These are phyloP conservation scores for Aspergillus caelatus DNA, from an alignment of 2,329 filamentous ascomycete genomes.

Conservation along the genomic window DNA sequence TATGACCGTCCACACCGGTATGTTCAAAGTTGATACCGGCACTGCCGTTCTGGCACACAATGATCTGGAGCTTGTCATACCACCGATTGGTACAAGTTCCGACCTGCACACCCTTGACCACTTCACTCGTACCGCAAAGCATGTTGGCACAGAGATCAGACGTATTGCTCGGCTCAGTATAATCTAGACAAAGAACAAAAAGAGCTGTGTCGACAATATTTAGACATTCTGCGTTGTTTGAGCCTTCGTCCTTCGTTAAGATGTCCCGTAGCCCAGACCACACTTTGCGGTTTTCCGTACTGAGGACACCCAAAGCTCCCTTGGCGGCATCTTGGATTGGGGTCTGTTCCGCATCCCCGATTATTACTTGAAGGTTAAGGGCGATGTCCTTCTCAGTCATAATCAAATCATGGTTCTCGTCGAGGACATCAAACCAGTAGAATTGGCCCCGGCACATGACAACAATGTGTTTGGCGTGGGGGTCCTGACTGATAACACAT, in stretches of 20 bases:
- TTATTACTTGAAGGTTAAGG: slow-evolving; percentile 87
- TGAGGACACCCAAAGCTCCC: slow-evolving; percentile 87
- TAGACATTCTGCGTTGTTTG: slow-evolving; percentile 95
- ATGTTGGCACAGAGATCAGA: slow-evolving; percentile 95
- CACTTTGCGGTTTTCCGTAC: slow-evolving; percentile 92
- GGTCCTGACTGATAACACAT: slow-evolving; percentile 94
- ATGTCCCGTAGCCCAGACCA: slow-evolving; percentile 93
- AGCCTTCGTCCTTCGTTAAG: slow-evolving; percentile 79
- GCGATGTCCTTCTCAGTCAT: slow-evolving; percentile 96
- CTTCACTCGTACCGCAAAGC: slow-evolving; percentile 91
- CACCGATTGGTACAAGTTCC: slow-evolving; percentile 97
- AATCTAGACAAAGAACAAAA: slow-evolving; percentile 90
- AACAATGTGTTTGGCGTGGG: slow-evolving; percentile 88
- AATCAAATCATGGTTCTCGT: slow-evolving; percentile 91
- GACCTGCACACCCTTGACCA: slow-evolving; percentile 91
- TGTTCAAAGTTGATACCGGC: slow-evolving; percentile 99
- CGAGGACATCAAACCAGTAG: slow-evolving; percentile 98
- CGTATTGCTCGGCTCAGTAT: slow-evolving; percentile 78
- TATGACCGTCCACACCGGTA: slow-evolving; percentile 96
- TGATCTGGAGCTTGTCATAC: slow-evolving; percentile 99
- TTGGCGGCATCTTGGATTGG: slow-evolving; percentile 96
- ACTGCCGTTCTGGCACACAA: slow-evolving; percentile 97
- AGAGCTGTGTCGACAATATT: slow-evolving; percentile 92
- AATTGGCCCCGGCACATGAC: slow-evolving; percentile 94
- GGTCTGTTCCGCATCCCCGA: slow-evolving; percentile 85